These are phyloP conservation scores for Aureobasidium mangrovei DNA, from an alignment of 2,329 filamentous ascomycete genomes.

Conservation along the genomic window DNA sequence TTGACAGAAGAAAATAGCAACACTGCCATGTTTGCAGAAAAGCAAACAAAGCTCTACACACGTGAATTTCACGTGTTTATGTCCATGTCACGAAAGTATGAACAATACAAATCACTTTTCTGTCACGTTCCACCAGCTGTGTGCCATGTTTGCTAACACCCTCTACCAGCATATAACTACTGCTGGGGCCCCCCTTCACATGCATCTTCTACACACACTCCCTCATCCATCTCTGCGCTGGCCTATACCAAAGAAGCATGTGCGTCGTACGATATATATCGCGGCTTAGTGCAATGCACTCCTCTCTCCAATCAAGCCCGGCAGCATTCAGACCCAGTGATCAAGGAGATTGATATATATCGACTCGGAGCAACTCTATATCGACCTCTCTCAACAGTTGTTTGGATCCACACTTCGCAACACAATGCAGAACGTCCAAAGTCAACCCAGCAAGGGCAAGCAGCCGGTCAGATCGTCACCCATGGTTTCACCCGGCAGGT, in stretches of 20 bases:
- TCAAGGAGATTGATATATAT: no score
- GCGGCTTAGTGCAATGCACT: background rate
- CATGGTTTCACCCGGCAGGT: background rate
- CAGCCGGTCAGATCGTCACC: background rate
- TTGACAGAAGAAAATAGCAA: background rate
- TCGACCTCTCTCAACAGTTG: background rate
- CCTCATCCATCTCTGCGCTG: background rate
- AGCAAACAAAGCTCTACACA: background rate
- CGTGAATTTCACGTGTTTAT: background rate
- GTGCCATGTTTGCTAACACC: background rate
- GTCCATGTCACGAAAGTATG: background rate
- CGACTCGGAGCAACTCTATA: background rate
- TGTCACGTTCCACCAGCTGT: background rate
- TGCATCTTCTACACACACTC: background rate
- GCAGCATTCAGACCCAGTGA: background rate
- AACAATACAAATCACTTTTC: background rate
- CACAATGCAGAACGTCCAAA: background rate
- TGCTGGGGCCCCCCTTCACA: background rate
- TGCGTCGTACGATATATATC: background rate
- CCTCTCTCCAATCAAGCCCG: background rate
- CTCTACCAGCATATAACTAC: background rate
- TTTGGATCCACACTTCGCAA: background rate
- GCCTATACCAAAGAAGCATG: background rate
- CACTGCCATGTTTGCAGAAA: background rate
- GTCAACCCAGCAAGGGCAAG: background rate